Conservation (phyloP, 768 basidiomycete species). For the Lactifluus pinguis region DNA sequence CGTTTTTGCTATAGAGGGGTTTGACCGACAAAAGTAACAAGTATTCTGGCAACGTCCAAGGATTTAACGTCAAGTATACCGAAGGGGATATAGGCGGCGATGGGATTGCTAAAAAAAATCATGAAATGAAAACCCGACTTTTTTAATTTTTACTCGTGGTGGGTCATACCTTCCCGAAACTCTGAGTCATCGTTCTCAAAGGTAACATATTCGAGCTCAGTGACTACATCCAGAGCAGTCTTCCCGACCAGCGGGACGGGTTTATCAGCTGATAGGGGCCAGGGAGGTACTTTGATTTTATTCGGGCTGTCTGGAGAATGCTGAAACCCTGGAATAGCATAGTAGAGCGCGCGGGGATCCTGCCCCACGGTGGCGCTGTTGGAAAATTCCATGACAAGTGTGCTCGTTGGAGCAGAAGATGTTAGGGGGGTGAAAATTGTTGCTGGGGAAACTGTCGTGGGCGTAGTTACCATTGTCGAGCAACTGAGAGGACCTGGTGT, state of each 20-base stretch:
- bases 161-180: not conserved
- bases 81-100: slow-evolving; percentile 12
- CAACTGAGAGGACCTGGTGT: slow-evolving; percentile 8
- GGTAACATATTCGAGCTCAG: slow-evolving; percentile 3
- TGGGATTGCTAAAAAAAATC: not conserved
- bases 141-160: not conserved
- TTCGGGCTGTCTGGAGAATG: slow-evolving; percentile 14
- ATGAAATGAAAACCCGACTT: not conserved
- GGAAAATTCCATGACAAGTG: slow-evolving; percentile 3
- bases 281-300: slow-evolving; percentile 8
- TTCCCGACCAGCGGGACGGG: slow-evolving; percentile 14
- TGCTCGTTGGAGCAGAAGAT: slow-evolving; percentile 5
- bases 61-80: slow-evolving; percentile 9
- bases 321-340: slow-evolving; percentile 19
- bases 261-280: slow-evolving; percentile 11
- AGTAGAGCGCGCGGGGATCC: slow-evolving; percentile 16
- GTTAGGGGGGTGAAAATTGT: slow-evolving; percentile 13
- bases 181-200: not conserved
- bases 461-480: not conserved
- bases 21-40: slow-evolving; percentile 12
- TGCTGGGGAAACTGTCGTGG: slow-evolving; percentile 3
- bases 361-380: slow-evolving; percentile 3
- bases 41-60: slow-evolving; percentile 18
- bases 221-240: slow-evolving; percentile 15
- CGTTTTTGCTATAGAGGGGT: not conserved